A percentile compares a stretch with the other conserved stretches of the same genome.
phyloP scores from a whole-genome alignment of 371 early-diverging fungal genomes.

The Thermomucor indicae-seudaticae region DNA sequence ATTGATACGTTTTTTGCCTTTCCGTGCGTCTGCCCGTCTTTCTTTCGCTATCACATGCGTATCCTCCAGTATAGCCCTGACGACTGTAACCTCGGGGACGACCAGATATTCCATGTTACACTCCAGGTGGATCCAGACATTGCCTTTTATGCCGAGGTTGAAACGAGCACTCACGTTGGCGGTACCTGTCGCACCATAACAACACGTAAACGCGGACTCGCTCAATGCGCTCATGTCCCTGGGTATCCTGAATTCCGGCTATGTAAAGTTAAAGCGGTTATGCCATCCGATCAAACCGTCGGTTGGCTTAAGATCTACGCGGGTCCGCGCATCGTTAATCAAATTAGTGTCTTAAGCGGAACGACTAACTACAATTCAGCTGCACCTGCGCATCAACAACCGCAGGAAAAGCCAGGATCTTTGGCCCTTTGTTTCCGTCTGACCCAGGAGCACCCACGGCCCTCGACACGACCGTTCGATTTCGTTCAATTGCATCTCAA shows the following conservation, averaged over 20 bases:
- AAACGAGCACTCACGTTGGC: slow-evolving; percentile 17
- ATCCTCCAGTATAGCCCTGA: slow-evolving; percentile 16
- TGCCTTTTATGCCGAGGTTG: slow-evolving; percentile 33
- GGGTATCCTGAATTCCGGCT: too few relatives aligned
- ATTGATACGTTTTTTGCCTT: slow-evolving; percentile 25
- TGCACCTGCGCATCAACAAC: slow-evolving; percentile 1
- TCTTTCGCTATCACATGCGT: slow-evolving; percentile 26
- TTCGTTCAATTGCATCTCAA: slow-evolving; percentile 38
- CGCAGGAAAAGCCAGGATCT: slow-evolving; percentile 14
- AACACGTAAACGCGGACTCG: slow-evolving; percentile 19
- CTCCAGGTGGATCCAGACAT: slow-evolving; percentile 17
- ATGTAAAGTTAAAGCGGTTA: slow-evolving; percentile 39
- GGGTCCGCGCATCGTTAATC: slow-evolving; percentile 15
- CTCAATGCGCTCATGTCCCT: too few relatives aligned
- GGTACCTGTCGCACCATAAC: not conserved
- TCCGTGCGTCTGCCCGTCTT: slow-evolving; percentile 33
- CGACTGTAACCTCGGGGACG: slow-evolving; percentile 5
- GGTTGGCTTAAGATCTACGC: slow-evolving; percentile 47
- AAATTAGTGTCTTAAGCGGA: not conserved
- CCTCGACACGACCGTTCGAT: slow-evolving; percentile 13
- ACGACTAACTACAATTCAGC: not conserved
- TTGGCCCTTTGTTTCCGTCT: slow-evolving; percentile 26
- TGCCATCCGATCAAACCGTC: slow-evolving; percentile 22
- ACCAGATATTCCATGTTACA: slow-evolving; percentile 17
- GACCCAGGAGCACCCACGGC: slow-evolving; percentile 6